These are phyloP conservation scores for Hortiboletus rubellus DNA, from an alignment of 1,284 basidiomycete species.

Conservation along the genomic window DNA sequence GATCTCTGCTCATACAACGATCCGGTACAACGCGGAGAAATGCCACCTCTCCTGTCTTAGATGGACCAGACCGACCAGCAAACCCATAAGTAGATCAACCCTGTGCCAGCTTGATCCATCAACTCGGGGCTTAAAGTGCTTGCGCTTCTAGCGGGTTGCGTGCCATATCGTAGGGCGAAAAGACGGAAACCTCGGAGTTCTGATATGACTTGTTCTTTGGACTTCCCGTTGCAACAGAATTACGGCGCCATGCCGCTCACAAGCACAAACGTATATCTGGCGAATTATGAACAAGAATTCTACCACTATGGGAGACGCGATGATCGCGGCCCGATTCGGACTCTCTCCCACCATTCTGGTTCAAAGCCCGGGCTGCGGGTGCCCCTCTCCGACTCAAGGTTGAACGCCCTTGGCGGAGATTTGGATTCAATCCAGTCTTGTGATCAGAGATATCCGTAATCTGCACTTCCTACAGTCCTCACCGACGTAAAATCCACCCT, in stretches of 20 bases:
- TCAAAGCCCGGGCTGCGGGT: background rate
- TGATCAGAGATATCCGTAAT: background rate
- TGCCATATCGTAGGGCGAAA: background rate
- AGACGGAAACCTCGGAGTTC: background rate
- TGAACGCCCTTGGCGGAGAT: slow-evolving; percentile 6
- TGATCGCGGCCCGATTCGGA: background rate
- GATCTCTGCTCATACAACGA: background rate
- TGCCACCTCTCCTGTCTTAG: background rate
- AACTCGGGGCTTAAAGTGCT: background rate
- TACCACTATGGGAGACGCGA: background rate
- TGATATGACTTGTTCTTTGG: background rate
- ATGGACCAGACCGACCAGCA: background rate
- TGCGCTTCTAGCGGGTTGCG: background rate
- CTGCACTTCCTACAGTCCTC: background rate
- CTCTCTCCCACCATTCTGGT: background rate
- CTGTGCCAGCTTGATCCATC: background rate
- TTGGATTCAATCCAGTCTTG: background rate
- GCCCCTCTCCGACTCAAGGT: background rate
- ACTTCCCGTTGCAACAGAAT: background rate
- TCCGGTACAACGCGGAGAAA: no score
- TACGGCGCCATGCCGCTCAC: background rate
- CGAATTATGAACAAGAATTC: background rate
- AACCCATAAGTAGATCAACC: background rate
- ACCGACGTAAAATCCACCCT: slow-evolving; percentile 13
- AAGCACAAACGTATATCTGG: background rate